Percentiles rank a stretch among this genome's conserved stretches.
Conservation (phyloP, 139 green algal genomes). For the Micractinium conductrix region DNA sequence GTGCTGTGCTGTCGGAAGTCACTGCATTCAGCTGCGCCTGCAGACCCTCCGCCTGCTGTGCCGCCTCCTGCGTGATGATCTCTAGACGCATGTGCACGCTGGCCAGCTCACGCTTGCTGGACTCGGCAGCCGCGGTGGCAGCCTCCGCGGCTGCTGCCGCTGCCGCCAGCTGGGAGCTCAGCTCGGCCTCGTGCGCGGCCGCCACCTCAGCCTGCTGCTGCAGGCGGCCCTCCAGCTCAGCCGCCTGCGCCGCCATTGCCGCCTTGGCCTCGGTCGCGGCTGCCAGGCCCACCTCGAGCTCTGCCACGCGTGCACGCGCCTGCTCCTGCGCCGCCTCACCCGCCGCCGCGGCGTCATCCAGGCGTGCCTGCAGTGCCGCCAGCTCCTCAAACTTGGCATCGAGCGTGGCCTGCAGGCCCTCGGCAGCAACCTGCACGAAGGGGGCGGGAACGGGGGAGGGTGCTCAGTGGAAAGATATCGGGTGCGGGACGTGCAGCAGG, state of each 20-base stretch:
- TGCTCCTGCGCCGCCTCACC: not conserved
- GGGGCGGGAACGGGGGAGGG: not conserved
- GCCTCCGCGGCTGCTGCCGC: not conserved
- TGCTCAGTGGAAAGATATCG: not conserved
- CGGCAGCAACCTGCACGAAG: not conserved
- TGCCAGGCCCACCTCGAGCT: no score
- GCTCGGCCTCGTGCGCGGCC: slow-evolving; percentile 11
- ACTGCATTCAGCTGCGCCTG: not conserved
- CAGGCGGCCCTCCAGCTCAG: not conserved
- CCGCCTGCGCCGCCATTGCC: not conserved
- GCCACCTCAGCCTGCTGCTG: not conserved
- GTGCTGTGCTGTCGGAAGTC: not conserved
- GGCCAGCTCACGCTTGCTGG: slow-evolving; percentile 27
- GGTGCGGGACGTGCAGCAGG: no score
- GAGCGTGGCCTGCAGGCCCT: not conserved
- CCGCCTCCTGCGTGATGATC: slow-evolving; percentile 10
- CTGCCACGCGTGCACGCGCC: not conserved
- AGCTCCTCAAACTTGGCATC: slow-evolving; percentile 23
- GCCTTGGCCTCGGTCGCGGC: no score
- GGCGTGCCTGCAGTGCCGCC: slow-evolving; percentile 1
- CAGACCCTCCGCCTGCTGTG: not conserved
- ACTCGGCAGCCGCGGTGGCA: not conserved
- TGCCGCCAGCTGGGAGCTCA: not conserved
- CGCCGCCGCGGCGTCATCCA: not conserved
- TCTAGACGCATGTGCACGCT: slow-evolving; percentile 34